Percentiles rank a stretch among this genome's conserved stretches.
Evolutionary conservation across 2,329 filamentous ascomycete genomes (phyloP).

Genomic region (Didymella pinodella): DNA sequence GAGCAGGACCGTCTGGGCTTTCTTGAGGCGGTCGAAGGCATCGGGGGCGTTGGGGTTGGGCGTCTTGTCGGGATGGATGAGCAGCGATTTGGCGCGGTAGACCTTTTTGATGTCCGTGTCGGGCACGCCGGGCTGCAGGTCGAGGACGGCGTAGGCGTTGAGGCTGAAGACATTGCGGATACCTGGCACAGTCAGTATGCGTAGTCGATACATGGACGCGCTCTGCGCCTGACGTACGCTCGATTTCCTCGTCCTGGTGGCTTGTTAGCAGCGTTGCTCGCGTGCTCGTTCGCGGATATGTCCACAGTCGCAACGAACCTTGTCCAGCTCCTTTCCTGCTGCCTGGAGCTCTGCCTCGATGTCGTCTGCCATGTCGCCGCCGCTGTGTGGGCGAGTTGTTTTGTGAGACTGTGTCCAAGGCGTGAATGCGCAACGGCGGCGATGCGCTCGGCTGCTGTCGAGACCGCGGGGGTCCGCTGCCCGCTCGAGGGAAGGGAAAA

Average conservation of each 20-base stretch:
- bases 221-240: constrained; percentile 60
- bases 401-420: neutral
- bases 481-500: neutral
- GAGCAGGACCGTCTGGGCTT: constrained; percentile 88
- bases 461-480: constrained; percentile 15
- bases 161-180: constrained; percentile 90
- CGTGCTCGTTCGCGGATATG: too few relatives aligned
- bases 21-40: constrained; percentile 95
- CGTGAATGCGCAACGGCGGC: neutral
- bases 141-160: constrained; percentile 89
- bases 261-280: constrained; percentile 22
- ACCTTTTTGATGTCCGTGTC: constrained; percentile 94
- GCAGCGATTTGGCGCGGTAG: constrained; percentile 97
- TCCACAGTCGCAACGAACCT: constrained; percentile 60
- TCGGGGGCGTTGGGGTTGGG: constrained; percentile 89
- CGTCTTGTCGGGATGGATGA: constrained; percentile 99
- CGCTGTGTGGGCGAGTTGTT: neutral
- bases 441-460: neutral
- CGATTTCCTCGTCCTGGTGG: constrained; percentile 86
- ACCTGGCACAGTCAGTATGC: constrained; percentile 32
- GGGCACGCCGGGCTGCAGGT: constrained; percentile 91
- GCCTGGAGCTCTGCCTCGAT: constrained; percentile 14
- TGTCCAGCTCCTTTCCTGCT: constrained; percentile 82
- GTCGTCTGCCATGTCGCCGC: constrained; percentile 66
- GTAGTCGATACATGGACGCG: neutral